phyloP scores from a whole-genome alignment of 306 rosid genomes.

The Nissolia schottii region DNA sequence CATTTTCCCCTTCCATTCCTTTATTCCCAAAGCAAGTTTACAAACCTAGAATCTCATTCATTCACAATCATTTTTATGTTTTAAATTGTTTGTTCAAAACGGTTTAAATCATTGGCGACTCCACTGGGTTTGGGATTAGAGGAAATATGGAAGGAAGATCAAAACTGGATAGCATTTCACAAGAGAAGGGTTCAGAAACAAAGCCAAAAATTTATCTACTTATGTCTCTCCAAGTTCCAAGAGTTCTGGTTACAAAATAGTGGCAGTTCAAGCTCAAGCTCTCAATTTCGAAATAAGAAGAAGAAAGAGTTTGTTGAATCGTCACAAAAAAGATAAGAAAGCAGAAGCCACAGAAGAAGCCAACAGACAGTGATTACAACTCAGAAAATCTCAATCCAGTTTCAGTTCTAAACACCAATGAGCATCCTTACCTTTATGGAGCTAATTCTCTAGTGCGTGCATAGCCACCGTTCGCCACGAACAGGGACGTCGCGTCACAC shows the following conservation, averaged over 20 bases:
- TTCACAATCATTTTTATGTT: no score
- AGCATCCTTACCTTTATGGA: conserved; percentile 23
- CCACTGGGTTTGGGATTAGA: no score
- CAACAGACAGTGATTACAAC: conserved; percentile 20
- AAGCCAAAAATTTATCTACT: conserved; percentile 19
- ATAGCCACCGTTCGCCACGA: no score
- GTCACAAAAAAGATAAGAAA: conserved; percentile 21
- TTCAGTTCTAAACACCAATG: conserved; percentile 44
- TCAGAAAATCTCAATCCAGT: conserved; percentile 46
- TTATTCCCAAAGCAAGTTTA: no score
- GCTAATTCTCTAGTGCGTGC: conserved; percentile 29
- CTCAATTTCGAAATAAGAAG: conserved; percentile 13
- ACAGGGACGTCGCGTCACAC: no score
- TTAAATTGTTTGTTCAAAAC: no score
- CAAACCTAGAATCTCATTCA: no score
- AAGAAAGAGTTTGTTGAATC: conserved; percentile 36
- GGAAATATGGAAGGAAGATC: no score
- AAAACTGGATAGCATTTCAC: no score
- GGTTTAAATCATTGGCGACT: no score
- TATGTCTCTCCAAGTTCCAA: conserved; percentile 22
- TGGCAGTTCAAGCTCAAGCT: conserved; percentile 6
- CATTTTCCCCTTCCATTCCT: no score
- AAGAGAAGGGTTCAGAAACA: conserved; percentile 3
- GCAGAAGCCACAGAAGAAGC: conserved; percentile 14
- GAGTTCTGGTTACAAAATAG: conserved; percentile 9